Evolutionary conservation across 176 grass and related monocot genomes (phyloP), one percentile per base, ranked within the genome.

Genomic region (Puya raimondii): DNA sequence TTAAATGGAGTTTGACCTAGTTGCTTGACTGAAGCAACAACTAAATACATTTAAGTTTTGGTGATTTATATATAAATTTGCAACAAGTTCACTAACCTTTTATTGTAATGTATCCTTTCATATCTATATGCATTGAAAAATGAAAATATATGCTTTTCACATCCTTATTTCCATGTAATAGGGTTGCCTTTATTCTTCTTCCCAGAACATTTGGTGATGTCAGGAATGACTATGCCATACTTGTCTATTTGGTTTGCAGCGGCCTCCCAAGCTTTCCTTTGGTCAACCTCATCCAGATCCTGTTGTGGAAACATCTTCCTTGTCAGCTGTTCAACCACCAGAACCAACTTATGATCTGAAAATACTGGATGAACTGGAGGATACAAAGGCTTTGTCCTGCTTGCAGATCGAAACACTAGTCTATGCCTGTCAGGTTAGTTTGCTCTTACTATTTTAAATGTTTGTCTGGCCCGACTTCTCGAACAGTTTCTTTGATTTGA

Each of bases 381-480:
- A 89, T n/a, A 91, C 84, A 12, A 93, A 91, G 50, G 73, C 85
- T 4, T 71, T 99, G 12, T 99, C 94, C 74, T 93, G 89, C 82
- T 90, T 99, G 74, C 94, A 99, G 74, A 99, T 99, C 16, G 94
- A 99, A 90, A 88, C 94, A 74, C 65, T 93, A 83, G 84, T 93
- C 68, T 99, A 99, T 86, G 94, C 94, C 74, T 92, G 89, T 75
- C 94, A 99, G 89, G 94, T 99, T 85, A 80, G 73, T 83, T 52
- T 51, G 66, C 69, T 76, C 80, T 76, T 75, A 17, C 56, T 10
- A 18, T 18, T 22, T 42, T 42, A 42, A 42, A 42, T 42, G 33
- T 42, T 42, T 42, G 33, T 42, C 7, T 42, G 33, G 33, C 33
- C 33, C 5, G 4, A 6, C 33, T 42, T 42, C 33, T 42, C 33